phyloP scores from a whole-genome alignment of 768 basidiomycete genomes.

The Boletus edulis region DNA sequence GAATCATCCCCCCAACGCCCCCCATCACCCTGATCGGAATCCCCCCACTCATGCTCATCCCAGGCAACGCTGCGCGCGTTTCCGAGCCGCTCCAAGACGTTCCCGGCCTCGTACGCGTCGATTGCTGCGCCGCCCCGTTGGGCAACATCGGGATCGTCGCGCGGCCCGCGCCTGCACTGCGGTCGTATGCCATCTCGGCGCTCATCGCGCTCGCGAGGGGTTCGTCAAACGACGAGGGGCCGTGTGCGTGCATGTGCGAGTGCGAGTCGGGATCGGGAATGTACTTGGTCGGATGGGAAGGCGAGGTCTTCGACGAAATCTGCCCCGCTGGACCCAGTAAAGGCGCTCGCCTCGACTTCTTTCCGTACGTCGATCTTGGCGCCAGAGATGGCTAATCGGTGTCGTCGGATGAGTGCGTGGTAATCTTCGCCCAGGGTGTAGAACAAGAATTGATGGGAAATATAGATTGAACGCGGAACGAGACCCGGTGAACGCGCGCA shows the following conservation, averaged over 20 bases:
- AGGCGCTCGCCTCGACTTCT: constrained; percentile 66
- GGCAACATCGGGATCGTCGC: constrained; percentile 70
- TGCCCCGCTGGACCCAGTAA: constrained; percentile 27
- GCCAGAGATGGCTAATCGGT: constrained; percentile 56
- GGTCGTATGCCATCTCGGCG: constrained; percentile 53
- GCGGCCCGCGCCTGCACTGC: constrained; percentile 35
- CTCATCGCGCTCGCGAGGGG: constrained; percentile 74
- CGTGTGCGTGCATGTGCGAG: constrained; percentile 38
- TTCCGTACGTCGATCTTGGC: constrained; percentile 66
- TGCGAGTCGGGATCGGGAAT: constrained; percentile 5
- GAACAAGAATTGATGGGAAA: constrained; percentile 84
- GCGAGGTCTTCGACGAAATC: constrained; percentile 25
- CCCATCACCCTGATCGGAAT: constrained; percentile 61
- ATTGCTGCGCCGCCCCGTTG: constrained; percentile 50
- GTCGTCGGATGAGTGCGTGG: constrained; percentile 68
- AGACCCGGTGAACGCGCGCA: too few relatives aligned
- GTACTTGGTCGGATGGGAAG: constrained; percentile 1
- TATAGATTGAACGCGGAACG: constrained; percentile 69
- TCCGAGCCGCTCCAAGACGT: constrained; percentile 14
- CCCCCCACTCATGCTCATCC: constrained; percentile 19
- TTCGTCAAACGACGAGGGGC: constrained; percentile 60
- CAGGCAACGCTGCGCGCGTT: constrained; percentile 13
- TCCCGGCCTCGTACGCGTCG: neutral
- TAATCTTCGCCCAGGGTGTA: constrained; percentile 73
- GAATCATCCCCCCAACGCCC: constrained; percentile 53